Evolutionary conservation across 768 basidiomycete genomes (phyloP).

Genomic region (Lactarius tabidus): DNA sequence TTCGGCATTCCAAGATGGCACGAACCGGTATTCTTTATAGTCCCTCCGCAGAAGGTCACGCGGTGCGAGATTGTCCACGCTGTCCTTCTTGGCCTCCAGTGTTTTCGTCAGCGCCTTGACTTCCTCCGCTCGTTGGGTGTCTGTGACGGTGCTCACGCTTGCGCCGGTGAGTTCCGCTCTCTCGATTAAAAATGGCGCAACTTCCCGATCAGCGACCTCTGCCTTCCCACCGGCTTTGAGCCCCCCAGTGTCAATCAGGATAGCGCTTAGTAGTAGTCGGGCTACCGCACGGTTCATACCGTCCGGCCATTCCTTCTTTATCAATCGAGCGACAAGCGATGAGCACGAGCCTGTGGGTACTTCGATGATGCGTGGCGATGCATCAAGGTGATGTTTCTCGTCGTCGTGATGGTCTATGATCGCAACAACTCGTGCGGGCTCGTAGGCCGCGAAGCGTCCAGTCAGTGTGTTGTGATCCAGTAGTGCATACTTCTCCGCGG

Average conservation of each 20-base stretch:
- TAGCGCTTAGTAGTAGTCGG: conserved; percentile 48
- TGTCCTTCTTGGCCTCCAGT: conserved; percentile 56
- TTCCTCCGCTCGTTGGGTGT: conserved; percentile 38
- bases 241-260: conserved; percentile 84
- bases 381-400: conserved; percentile 61
- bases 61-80: conserved; percentile 61
- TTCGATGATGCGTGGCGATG: conserved; percentile 61
- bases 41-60: conserved; percentile 87
- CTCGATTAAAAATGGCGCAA: conserved; percentile 62
- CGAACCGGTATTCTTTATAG: conserved; percentile 80
- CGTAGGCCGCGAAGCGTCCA: conserved; percentile 35
- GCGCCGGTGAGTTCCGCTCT: conserved; percentile 42
- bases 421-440: conserved; percentile 48
- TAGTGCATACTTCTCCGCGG: conserved; percentile 59
- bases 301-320: conserved; percentile 23
- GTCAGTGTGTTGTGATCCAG: conserved; percentile 87
- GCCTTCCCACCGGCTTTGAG: conserved; percentile 79
- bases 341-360: conserved; percentile 75
- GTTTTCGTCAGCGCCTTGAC: conserved; percentile 47
- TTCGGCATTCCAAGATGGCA: conserved; percentile 41
- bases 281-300: conserved; percentile 26
- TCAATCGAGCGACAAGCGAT: conserved; percentile 51
- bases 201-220: conserved; percentile 53
- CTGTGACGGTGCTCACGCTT: conserved; percentile 24
- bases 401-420: conserved; percentile 93